These are phyloP conservation scores for Ustulina deusta DNA, from an alignment of 2,329 filamentous ascomycete genomes.

Conservation along the genomic window DNA sequence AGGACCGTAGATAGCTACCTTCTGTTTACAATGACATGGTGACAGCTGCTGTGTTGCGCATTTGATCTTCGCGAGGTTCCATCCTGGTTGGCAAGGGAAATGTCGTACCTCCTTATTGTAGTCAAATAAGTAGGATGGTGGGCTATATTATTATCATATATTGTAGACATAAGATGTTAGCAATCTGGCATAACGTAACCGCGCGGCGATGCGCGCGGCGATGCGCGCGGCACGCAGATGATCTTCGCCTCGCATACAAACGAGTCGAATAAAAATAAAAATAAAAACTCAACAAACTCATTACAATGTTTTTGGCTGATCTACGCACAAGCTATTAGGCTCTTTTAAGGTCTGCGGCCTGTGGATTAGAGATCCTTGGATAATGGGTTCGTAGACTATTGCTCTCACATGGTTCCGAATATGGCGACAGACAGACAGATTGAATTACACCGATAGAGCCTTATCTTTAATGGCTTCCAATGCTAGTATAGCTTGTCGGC, in stretches of 20 bases:
- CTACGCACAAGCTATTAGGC: conserved; percentile 37
- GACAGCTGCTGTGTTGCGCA: conserved; percentile 17
- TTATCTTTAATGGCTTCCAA: conserved; percentile 27
- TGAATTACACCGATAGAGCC: conserved; percentile 23
- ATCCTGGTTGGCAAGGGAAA: conserved; percentile 40
- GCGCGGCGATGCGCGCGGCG: conserved; percentile 34
- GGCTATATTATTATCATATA: conserved; percentile 27
- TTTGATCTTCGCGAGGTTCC: conserved; percentile 34
- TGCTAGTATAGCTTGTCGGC: conserved; percentile 25
- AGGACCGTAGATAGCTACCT: conserved; percentile 19
- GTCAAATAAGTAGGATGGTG: conserved; percentile 25
- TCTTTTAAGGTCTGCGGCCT: conserved; percentile 29
- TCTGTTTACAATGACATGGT: conserved; percentile 27
- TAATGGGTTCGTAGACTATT: not conserved
- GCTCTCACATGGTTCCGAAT: conserved; percentile 9
- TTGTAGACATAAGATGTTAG: conserved; percentile 23
- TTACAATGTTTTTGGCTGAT: conserved; percentile 38
- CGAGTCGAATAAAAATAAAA: conserved; percentile 29
- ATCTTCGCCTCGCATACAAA: conserved; percentile 37
- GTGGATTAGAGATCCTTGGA: conserved; percentile 25
- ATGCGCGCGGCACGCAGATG: conserved; percentile 37
- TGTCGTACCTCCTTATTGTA: conserved; percentile 21
- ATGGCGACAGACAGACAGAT: conserved; percentile 30
- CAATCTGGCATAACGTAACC: conserved; percentile 34
- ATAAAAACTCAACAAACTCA: conserved; percentile 18